phyloP scores from a whole-genome alignment of 768 basidiomycete genomes.

The Mycena kentingensis region DNA sequence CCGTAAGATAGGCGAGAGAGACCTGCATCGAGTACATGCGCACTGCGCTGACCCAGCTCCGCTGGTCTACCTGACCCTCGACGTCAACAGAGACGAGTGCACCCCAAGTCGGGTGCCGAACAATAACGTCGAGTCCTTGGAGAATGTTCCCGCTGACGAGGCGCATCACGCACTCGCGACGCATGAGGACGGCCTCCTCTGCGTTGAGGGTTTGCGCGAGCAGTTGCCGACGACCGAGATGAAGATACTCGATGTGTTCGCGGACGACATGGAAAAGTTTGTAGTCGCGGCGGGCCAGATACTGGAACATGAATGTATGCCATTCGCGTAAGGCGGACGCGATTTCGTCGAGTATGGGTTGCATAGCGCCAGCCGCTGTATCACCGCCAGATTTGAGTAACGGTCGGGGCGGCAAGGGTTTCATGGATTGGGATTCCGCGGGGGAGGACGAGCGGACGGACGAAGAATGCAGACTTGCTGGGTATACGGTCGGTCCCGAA shows the following conservation, averaged over 20 bases:
- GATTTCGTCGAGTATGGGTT: slow-evolving; percentile 97
- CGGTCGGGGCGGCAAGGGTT: slow-evolving; percentile 85
- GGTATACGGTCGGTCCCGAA: slow-evolving; percentile 71
- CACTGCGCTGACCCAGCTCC: slow-evolving; percentile 87
- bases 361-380: slow-evolving; percentile 75
- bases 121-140: slow-evolving; percentile 92
- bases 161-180: slow-evolving; percentile 83
- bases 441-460: slow-evolving; percentile 58
- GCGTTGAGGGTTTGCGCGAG: slow-evolving; percentile 83
- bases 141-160: slow-evolving; percentile 89
- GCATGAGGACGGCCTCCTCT: slow-evolving; percentile 81
- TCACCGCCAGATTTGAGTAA: slow-evolving; percentile 96
- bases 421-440: slow-evolving; percentile 61
- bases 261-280: slow-evolving; percentile 82
- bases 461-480: slow-evolving; percentile 62
- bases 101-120: slow-evolving; percentile 92
- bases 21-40: slow-evolving; percentile 92
- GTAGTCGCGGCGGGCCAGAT: slow-evolving; percentile 88
- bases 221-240: slow-evolving; percentile 88
- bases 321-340: slow-evolving; percentile 96
- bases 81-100: slow-evolving; percentile 88
- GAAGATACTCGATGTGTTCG: slow-evolving; percentile 88
- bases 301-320: slow-evolving; percentile 89
- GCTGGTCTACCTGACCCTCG: slow-evolving; percentile 76
- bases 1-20: slow-evolving; percentile 74